Conservation (phyloP, 257 asterid genomes). For the Avicennia marina region DNA sequence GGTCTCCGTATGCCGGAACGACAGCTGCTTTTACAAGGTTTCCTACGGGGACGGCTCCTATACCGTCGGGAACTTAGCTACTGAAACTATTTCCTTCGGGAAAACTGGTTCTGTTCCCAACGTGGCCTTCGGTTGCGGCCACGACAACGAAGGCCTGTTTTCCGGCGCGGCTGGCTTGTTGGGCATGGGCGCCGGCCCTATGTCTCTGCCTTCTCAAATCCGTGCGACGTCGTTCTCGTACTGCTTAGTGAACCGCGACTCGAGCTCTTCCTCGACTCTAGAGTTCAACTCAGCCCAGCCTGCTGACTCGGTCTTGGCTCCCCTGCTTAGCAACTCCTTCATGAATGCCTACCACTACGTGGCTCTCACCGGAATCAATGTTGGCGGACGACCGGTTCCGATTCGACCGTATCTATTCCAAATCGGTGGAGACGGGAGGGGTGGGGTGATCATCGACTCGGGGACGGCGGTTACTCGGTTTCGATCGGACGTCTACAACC, state of each 20-base stretch:
- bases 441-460: conserved; percentile 83
- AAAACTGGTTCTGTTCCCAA: conserved; percentile 30
- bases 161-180: conserved; percentile 58
- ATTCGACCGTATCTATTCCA: conserved; percentile 35
- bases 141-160: conserved; percentile 57
- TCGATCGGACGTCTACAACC: conserved; percentile 36
- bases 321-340: conserved; percentile 39
- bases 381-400: conserved; percentile 39
- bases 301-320: conserved; percentile 45
- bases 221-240: conserved; percentile 66
- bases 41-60: conserved; percentile 71
- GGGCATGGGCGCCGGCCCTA: conserved; percentile 60
- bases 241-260: conserved; percentile 73
- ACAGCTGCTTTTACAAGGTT: conserved; percentile 46
- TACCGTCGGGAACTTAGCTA: conserved; percentile 56
- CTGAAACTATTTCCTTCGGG: conserved; percentile 66
- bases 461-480: conserved; percentile 86
- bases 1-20: conserved; percentile 7
- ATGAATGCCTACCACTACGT: conserved; percentile 46
- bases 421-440: conserved; percentile 43
- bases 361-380: conserved; percentile 51
- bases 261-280: conserved; percentile 51
- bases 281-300: conserved; percentile 62
- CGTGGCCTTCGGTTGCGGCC: conserved; percentile 74
- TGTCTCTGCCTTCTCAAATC: conserved; percentile 62